Conservation (phyloP, 2,329 filamentous ascomycete genomes). For the Epicoccum sorghinum region DNA sequence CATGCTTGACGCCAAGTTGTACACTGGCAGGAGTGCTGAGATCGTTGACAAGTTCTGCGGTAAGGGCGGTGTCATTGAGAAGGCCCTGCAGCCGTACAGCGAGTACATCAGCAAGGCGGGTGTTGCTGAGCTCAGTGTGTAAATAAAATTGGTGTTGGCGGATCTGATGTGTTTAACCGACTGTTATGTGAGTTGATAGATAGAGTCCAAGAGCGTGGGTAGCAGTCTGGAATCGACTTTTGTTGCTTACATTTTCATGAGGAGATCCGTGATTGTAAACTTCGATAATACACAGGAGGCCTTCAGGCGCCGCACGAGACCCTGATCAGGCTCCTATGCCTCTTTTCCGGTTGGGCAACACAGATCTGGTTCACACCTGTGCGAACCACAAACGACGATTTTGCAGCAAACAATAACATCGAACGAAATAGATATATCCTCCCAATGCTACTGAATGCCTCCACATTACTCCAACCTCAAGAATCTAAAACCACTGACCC, state of each 20-base stretch:
- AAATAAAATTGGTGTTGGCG: neutral
- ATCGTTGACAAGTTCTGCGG: conserved; percentile 35
- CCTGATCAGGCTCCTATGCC: no score
- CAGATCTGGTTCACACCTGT: neutral
- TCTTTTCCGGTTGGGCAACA: no score
- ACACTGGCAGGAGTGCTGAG: conserved; percentile 59
- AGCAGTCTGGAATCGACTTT: no score
- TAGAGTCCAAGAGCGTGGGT: neutral
- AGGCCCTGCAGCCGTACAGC: conserved; percentile 58
- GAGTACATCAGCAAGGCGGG: conserved; percentile 50
- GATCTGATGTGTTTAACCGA: neutral
- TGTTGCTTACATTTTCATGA: neutral
- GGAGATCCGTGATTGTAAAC: neutral
- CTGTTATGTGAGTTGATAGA: conserved; percentile 3
- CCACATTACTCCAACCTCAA: no score
- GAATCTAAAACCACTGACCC: no score
- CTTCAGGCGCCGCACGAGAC: neutral
- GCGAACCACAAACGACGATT: neutral
- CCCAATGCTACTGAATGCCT: no score
- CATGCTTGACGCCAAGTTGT: conserved; percentile 68
- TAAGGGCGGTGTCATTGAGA: conserved; percentile 21
- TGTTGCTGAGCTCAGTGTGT: conserved; percentile 43
- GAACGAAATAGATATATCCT: no score
- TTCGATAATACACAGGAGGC: neutral
- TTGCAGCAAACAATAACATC: neutral